These are phyloP conservation scores for Bipolaris oryzae DNA, from an alignment of 2,329 filamentous ascomycete genomes.

Conservation along the genomic window DNA sequence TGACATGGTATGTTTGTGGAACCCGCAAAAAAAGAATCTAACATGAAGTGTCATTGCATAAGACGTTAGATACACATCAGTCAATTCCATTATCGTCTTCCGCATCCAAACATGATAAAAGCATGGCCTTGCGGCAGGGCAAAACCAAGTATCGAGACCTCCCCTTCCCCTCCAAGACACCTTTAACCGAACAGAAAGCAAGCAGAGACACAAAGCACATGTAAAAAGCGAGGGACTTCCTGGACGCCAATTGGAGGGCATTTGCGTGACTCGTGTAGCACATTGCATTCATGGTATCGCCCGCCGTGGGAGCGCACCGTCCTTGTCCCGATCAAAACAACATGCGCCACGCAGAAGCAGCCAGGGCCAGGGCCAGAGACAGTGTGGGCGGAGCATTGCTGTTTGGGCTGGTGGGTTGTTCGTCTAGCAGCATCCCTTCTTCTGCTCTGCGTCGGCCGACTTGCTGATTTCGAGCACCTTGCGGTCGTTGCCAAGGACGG, in stretches of 20 bases:
- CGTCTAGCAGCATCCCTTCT: constrained; percentile 79
- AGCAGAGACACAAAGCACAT: constrained; percentile 39
- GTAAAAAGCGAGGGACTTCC: constrained; percentile 41
- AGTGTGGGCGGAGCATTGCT: constrained; percentile 20
- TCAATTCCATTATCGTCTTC: constrained; percentile 40
- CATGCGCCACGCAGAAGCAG: constrained; percentile 13
- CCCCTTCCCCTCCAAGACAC: constrained; percentile 15
- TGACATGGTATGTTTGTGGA: too few species aligned
- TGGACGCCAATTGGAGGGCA: constrained; percentile 40
- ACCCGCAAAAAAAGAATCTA: constrained; percentile 2
- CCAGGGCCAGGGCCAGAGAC: constrained; percentile 18
- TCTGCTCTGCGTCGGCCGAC: constrained; percentile 77
- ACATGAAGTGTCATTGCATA: constrained; percentile 25
- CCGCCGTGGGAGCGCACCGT: constrained; percentile 6
- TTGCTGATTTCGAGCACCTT: constrained; percentile 85
- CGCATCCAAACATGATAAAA: constrained; percentile 22
- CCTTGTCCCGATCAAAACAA: constrained; percentile 8
- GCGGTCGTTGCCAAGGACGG: constrained; percentile 74
- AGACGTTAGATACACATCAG: constrained; percentile 37
- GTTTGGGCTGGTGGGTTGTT: constrained; percentile 3
- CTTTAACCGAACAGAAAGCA: constrained; percentile 32
- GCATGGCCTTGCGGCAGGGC: constrained; percentile 36
- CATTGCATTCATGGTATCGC: constrained; percentile 19
- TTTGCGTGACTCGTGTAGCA: constrained; percentile 44
- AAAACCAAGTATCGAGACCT: constrained; percentile 34